Conservation (phyloP, 2,329 filamentous ascomycete species). For the Venturia aucupariae region DNA sequence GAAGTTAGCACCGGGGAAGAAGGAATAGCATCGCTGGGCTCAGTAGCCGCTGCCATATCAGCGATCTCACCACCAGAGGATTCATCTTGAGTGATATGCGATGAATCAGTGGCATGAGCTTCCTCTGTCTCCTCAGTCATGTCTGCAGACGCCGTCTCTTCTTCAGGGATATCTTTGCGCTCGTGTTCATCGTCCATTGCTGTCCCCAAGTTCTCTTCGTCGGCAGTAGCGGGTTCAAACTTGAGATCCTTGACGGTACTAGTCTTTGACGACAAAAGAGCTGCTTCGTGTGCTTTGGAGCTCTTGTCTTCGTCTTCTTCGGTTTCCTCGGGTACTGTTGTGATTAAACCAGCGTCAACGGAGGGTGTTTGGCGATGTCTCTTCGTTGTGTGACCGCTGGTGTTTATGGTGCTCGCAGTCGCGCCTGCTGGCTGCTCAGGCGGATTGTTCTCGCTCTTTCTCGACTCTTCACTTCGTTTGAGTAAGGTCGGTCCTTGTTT, state of each 20-base stretch:
- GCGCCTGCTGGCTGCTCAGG: background rate
- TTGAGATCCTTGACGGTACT: background rate
- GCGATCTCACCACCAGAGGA: background rate
- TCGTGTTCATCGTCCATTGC: background rate
- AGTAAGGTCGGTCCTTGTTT: slow-evolving; percentile 23
- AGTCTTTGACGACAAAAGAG: background rate
- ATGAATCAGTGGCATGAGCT: background rate
- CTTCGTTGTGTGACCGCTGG: slow-evolving; percentile 61
- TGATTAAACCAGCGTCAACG: slow-evolving; percentile 61
- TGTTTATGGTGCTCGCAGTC: slow-evolving; percentile 37
- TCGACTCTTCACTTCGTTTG: slow-evolving; percentile 27
- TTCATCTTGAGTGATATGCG: background rate
- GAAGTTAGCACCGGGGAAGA: background rate
- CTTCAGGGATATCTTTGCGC: background rate
- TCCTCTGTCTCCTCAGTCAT: background rate
- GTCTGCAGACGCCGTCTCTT: background rate
- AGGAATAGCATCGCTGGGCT: background rate
- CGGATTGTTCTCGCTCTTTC: slow-evolving; percentile 11
- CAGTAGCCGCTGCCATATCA: background rate
- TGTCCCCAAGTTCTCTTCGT: background rate
- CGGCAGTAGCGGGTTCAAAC: background rate
- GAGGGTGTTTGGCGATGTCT: slow-evolving; percentile 77
- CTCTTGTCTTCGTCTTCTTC: slow-evolving; percentile 53
- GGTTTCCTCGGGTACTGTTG: slow-evolving; percentile 72
- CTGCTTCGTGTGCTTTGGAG: background rate